Conservation (phyloP, 495 filamentous ascomycete genomes). For the Podospora sp. region DNA sequence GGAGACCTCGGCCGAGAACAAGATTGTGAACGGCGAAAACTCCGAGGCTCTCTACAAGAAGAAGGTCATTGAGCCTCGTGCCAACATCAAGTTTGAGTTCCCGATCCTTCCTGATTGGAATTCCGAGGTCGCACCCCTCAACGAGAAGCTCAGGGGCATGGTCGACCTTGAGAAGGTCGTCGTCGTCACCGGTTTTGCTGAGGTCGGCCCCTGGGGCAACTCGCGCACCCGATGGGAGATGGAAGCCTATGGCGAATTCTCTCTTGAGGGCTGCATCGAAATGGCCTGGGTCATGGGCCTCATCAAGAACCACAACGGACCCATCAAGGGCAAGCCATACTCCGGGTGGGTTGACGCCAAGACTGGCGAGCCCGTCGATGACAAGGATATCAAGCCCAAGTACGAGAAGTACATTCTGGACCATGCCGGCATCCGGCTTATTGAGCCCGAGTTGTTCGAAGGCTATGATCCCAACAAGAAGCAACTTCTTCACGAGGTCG, state of each 20-base stretch:
- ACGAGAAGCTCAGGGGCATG: constrained; percentile 89
- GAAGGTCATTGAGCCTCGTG: constrained; percentile 87
- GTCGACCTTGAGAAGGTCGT: constrained; percentile 97
- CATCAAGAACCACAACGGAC: constrained; percentile 98
- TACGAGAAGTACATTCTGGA: constrained; percentile 97
- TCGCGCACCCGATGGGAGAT: constrained; percentile 98
- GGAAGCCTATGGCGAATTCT: constrained; percentile 96
- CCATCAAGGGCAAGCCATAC: constrained; percentile 94
- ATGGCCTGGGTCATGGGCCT: constrained; percentile 99
- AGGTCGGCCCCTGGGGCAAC: constrained; percentile 98
- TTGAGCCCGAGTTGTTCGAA: constrained; percentile 95
- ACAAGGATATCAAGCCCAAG: constrained; percentile 95
- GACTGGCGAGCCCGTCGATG: constrained; percentile 91
- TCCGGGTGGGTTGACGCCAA: constrained; percentile 97
- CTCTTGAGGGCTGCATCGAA: constrained; percentile 95
- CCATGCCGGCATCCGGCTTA: constrained; percentile 95
- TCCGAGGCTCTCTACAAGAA: constrained; percentile 93
- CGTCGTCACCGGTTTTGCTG: constrained; percentile 94
- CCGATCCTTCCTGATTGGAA: constrained; percentile 89
- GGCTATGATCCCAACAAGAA: constrained; percentile 99
- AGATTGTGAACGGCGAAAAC: constrained; percentile 91
- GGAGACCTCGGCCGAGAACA: constrained; percentile 96
- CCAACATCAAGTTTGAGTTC: constrained; percentile 97
- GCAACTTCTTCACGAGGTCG: constrained; percentile 95
- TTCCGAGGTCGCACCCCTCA: constrained; percentile 83